Evolutionary conservation across 805 yeast genomes (phyloP).

Genomic region (Candida yuanshanica): DNA sequence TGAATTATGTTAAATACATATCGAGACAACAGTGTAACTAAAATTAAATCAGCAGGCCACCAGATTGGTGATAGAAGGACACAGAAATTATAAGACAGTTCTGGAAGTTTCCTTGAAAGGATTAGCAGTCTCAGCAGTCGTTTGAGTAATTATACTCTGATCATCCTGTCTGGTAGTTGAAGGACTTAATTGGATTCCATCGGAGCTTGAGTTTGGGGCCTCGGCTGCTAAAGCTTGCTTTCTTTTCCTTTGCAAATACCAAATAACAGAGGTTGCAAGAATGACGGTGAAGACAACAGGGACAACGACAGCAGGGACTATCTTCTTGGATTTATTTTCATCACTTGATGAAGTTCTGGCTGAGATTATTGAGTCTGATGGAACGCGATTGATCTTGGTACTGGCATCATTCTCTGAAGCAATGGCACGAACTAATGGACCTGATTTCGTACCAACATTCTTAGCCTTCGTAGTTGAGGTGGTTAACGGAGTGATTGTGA

Average conservation of each 20-base stretch:
- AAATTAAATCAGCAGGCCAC: no score
- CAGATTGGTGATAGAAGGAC: no score
- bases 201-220: constrained; percentile 3
- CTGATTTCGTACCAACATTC: constrained; percentile 32
- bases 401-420: constrained; percentile 27
- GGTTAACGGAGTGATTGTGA: constrained; percentile 34
- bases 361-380: constrained; percentile 32
- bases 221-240: constrained; percentile 6
- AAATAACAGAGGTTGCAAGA: constrained; percentile 26
- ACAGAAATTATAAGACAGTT: constrained; percentile 24
- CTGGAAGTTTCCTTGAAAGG: constrained; percentile 26
- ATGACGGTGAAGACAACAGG: constrained; percentile 32
- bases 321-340: constrained; percentile 23
- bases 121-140: constrained; percentile 21
- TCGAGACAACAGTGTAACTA: no score
- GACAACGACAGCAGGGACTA: constrained; percentile 39
- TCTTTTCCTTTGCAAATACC: constrained; percentile 26
- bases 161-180: constrained; percentile 12
- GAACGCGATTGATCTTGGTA: constrained; percentile 29
- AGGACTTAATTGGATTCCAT: constrained; percentile 22
- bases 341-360: constrained; percentile 11
- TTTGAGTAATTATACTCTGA: constrained; percentile 14
- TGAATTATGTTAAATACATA: no score
- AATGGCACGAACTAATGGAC: constrained; percentile 36
- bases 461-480: constrained; percentile 30